Evolutionary conservation across 768 basidiomycete genomes (phyloP), one percentile per base, ranked within the genome.

Genomic region (Tricholoma furcatifolium): DNA sequence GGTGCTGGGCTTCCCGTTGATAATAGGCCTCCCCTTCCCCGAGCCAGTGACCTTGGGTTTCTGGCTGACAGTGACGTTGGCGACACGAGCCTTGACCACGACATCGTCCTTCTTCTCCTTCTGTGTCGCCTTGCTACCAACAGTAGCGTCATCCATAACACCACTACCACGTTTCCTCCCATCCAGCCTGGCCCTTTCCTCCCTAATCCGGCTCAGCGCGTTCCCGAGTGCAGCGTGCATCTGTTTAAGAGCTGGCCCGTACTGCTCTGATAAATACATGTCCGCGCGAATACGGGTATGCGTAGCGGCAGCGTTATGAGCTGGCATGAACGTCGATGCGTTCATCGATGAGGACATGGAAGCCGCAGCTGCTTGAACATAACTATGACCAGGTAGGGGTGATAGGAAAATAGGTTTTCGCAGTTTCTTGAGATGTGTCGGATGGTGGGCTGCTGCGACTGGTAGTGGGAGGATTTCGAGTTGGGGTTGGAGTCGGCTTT

Each of bases 371-470:
- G 27, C 21, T 4, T 15, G 15, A 38, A 10, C 3, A 18, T 38
- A 5, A 18, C 36, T 31, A 50, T 56, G 38, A 15, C 6, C 35
- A 46, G n/a, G 21, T 10, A 36, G 54, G 7, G 56, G 50, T 48
- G 51, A 43, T 3, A 48, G 48, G 34, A 73, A 69, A 4, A 74
- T 24, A 2, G 68, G 58, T 43, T 62, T 65, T 2, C 67, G 62
- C 11, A 76, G 55, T 52, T 65, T 67, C 31, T 67, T 66, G 11
- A 78, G 48, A 39, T 70, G 56, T 1, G 62, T 51, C 0, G 76
- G 78, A 51, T 80, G 76, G 50, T 74, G 76, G 0, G 79, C 78
- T 12, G 78, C 79, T 23, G 77, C 74, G 21, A 77, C 64, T 2
- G 76, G 78, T 10, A 77, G 68, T 23, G 42, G 57, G 53, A 6